Evolutionary conservation across 2,329 filamentous ascomycete species (phyloP), one percentile per base, ranked within the genome.

Genomic region (Calonectria honghensis): DNA sequence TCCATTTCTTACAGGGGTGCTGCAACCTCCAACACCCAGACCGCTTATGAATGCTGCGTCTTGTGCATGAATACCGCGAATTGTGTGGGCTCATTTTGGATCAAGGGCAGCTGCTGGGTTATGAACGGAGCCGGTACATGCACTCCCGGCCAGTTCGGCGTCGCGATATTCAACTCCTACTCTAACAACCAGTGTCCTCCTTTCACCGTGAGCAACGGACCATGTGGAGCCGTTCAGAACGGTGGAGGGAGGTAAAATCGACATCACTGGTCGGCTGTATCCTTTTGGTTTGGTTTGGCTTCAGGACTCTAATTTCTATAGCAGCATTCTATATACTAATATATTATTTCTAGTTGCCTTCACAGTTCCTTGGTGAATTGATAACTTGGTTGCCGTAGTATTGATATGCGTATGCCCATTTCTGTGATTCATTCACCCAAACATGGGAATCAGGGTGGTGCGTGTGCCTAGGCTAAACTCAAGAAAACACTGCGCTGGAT

Each of bases 21-120:
- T 52, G 24, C 27, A 9, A 18, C 2, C 18, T 52, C 24, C 50
- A 52, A 1, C 50, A 52, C 24, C 14, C 50, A 29, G 24, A 52
- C 50, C 14, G 3, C 50, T 16, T 52, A 52, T 18, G 24, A 29
- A 4, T 52, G 50, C 10, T 52, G 50, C 24, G 50, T 52, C 24
- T 1, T 9, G 24, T 52, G 50, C 50, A 14, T 52, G 50, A 52
- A 52, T 2, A 52, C 50, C 6, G 27, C 24, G 6, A 52, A 52
- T 52, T 52, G 50, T 27, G 50, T 52, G 50, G 50, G 50, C 6
- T 52, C 50, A 27, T 52, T 52, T 52, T 52, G 50, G 50, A 2
- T 31, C 1, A 4, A 2, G 1, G 18, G 4, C 27, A 3, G 6
- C 11, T 52, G 50, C 27, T 52, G 9, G 24, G 50, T 52, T 10